phyloP scores from a whole-genome alignment of 2,329 filamentous ascomycete species.

The Sporothrix schenckii region DNA sequence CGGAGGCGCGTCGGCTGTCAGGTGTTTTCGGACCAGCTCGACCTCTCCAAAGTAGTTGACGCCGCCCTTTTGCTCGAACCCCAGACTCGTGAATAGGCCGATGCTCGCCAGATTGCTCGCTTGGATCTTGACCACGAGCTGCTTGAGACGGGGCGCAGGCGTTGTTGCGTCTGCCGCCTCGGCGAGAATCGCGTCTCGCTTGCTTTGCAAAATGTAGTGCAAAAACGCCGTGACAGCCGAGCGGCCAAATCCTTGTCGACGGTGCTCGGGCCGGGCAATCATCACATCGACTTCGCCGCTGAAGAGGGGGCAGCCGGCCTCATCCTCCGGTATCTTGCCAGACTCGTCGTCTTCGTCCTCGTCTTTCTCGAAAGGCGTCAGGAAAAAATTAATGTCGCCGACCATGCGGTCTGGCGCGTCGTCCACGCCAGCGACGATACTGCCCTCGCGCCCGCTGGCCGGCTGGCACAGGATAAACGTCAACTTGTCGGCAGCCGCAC shows the following conservation, averaged over 20 bases:
- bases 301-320: slow-evolving; percentile 40
- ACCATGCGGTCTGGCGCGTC: slow-evolving; percentile 65
- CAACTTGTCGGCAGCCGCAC: slow-evolving; percentile 78
- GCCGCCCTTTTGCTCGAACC: slow-evolving; percentile 55
- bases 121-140: slow-evolving; percentile 53
- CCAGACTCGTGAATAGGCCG: slow-evolving; percentile 55
- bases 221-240: slow-evolving; percentile 70
- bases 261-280: slow-evolving; percentile 66
- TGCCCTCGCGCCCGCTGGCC: slow-evolving; percentile 1
- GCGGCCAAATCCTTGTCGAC: slow-evolving; percentile 66
- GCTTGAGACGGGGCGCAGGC: slow-evolving; percentile 35
- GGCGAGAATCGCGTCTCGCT: slow-evolving; percentile 57
- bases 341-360: slow-evolving; percentile 41
- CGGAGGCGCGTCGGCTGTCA: slow-evolving; percentile 37
- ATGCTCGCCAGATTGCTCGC: slow-evolving; percentile 57
- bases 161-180: slow-evolving; percentile 48
- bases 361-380: slow-evolving; percentile 60
- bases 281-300: slow-evolving; percentile 81
- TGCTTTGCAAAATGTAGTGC: slow-evolving; percentile 60
- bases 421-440: slow-evolving; percentile 42
- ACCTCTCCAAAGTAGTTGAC: slow-evolving; percentile 65
- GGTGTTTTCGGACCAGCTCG: slow-evolving; percentile 47
- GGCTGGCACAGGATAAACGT: slow-evolving; percentile 83
- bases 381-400: slow-evolving; percentile 80
- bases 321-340: no score